Conservation (phyloP, 805 yeast species). For the Starmerella vaccinii region DNA sequence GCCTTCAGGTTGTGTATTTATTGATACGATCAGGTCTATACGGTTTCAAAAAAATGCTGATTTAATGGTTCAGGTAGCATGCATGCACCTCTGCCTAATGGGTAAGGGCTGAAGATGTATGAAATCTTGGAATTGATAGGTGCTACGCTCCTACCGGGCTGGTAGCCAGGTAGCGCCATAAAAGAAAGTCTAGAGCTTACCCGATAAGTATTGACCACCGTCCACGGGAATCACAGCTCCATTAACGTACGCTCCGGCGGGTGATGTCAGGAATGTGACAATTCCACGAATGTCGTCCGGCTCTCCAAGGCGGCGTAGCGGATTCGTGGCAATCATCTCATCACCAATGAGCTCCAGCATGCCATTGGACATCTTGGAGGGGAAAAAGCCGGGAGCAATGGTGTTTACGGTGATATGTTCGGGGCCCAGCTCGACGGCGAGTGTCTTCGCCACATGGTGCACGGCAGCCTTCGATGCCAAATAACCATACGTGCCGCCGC, state of each 20-base stretch:
- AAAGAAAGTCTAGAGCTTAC: conserved; percentile 21
- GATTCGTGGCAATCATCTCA: conserved; percentile 44
- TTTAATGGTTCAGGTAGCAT: neutral
- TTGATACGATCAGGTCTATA: no score
- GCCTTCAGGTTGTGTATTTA: neutral
- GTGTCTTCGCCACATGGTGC: conserved; percentile 51
- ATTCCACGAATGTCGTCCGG: conserved; percentile 50
- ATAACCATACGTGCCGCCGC: conserved; percentile 58
- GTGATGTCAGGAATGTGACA: conserved; percentile 46
- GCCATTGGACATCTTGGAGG: conserved; percentile 64
- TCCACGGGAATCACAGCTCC: conserved; percentile 61
- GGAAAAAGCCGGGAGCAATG: conserved; percentile 70
- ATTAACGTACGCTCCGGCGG: conserved; percentile 51
- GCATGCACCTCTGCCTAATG: neutral
- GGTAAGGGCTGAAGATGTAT: neutral
- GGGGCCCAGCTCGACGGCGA: conserved; percentile 59
- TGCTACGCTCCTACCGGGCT: no score
- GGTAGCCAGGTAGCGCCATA: neutral
- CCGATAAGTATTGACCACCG: conserved; percentile 51
- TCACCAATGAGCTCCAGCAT: conserved; percentile 45
- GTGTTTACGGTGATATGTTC: conserved; percentile 57
- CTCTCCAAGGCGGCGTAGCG: conserved; percentile 52
- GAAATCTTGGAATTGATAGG: no score
- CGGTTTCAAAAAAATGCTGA: no score
- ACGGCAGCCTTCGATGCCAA: conserved; percentile 68